phyloP scores from a whole-genome alignment of 139 green algal species.

The Tetraselmis striata region DNA sequence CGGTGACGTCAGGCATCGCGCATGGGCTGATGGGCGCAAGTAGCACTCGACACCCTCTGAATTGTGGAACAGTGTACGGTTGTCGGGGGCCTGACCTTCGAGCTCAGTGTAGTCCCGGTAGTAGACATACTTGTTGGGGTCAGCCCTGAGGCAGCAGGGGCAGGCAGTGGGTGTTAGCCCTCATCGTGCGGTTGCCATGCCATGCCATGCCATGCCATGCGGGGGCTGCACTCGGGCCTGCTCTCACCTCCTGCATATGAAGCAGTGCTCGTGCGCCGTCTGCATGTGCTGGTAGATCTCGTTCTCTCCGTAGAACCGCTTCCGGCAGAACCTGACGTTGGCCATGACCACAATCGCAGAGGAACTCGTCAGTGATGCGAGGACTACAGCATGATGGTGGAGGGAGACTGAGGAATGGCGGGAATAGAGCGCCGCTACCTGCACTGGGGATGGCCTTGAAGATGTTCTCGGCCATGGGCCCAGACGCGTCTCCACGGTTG shows the following conservation, averaged over 20 bases:
- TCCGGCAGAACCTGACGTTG: constrained; percentile 70
- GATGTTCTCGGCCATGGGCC: constrained; percentile 64
- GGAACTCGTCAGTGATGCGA: neutral
- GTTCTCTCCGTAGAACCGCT: constrained; percentile 76
- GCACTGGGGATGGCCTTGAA: constrained; percentile 85
- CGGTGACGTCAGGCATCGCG: neutral
- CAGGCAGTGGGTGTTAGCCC: neutral
- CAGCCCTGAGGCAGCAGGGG: constrained; percentile 10
- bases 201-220: no score
- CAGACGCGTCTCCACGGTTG: constrained; percentile 58
- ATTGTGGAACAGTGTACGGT: neutral
- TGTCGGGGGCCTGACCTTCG: constrained; percentile 37
- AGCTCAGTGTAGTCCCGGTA: constrained; percentile 81
- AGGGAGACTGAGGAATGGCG: neutral
- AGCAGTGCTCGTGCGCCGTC: constrained; percentile 77
- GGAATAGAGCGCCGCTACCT: constrained; percentile 16
- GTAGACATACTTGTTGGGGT: constrained; percentile 78
- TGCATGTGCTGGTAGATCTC: constrained; percentile 94
- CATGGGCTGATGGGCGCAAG: neutral
- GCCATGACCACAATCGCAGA: neutral
- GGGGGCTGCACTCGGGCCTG: no score
- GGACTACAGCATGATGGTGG: neutral
- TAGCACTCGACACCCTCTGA: neutral
- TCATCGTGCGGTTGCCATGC: no score
- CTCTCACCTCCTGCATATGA: constrained; percentile 60